Conservation (phyloP, 192 early-diverging fungal species). For the Backusella morwellensis region DNA sequence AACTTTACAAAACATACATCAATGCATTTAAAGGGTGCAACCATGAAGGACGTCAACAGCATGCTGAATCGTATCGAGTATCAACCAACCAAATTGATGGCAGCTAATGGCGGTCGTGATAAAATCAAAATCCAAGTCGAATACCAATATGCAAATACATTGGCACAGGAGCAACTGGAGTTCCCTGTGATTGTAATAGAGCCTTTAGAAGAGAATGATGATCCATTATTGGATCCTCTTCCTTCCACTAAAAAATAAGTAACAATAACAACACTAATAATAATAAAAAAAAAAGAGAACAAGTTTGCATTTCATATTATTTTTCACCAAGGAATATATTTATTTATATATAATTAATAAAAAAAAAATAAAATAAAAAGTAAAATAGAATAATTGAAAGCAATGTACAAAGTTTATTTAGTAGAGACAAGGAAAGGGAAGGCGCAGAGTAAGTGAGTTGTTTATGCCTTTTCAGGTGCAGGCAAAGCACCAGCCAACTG, state of each 20-base stretch:
- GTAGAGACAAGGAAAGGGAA: not conserved
- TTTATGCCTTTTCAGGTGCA: conserved; percentile 4
- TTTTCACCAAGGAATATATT: not conserved
- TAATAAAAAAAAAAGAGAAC: not conserved
- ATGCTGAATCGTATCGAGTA: conserved; percentile 31
- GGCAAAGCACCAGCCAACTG: conserved; percentile 21
- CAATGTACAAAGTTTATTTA: conserved; percentile 4
- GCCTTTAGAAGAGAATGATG: conserved; percentile 8
- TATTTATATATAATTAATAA: not conserved
- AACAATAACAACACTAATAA: not conserved
- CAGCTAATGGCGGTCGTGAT: conserved; percentile 23
- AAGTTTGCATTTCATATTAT: conserved; percentile 3
- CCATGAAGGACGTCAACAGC: conserved; percentile 30
- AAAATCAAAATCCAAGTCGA: not conserved
- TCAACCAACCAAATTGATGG: conserved; percentile 15
- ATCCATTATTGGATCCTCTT: not conserved
- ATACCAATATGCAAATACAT: not conserved
- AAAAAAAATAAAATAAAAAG: not conserved
- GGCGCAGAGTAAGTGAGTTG: not conserved
- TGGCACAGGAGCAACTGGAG: not conserved
- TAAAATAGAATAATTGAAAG: not conserved
- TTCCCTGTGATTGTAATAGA: conserved; percentile 10
- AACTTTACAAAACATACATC: conserved; percentile 15
- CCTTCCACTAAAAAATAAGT: not conserved
- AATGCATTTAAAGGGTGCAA: conserved; percentile 15